These are phyloP conservation scores for Apiospora malaysiana DNA, from an alignment of 2,329 filamentous ascomycete genomes.

Conservation along the genomic window DNA sequence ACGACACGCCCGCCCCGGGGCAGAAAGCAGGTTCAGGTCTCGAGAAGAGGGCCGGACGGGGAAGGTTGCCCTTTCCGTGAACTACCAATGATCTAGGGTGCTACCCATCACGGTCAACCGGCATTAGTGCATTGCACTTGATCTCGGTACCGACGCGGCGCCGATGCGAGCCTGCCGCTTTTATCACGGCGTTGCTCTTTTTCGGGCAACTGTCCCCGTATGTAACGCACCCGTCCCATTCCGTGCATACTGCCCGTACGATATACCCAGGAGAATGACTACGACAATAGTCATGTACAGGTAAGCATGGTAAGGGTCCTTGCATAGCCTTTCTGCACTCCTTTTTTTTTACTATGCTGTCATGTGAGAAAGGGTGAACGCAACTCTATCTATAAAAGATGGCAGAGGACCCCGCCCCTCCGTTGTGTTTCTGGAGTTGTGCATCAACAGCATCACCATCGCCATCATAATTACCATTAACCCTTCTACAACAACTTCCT, in stretches of 20 bases:
- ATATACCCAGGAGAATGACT: too few species aligned
- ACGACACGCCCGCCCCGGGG: neutral
- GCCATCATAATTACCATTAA: too few species aligned
- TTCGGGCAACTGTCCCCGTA: too few species aligned
- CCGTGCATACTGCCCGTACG: too few species aligned
- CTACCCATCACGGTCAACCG: neutral
- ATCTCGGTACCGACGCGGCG: too few species aligned
- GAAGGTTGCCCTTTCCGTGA: neutral
- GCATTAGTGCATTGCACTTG: neutral
- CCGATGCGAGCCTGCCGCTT: too few species aligned
- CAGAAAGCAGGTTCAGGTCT: neutral
- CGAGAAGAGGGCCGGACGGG: neutral
- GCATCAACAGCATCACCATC: neutral
- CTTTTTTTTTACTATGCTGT: too few species aligned
- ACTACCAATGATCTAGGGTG: neutral
- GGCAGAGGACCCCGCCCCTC: neutral
- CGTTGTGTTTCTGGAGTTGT: neutral
- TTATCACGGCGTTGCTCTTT: too few species aligned
- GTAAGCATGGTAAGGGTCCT: too few species aligned
- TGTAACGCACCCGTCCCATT: too few species aligned
- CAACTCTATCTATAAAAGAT: neutral
- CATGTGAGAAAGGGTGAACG: neutral
- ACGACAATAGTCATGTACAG: neutral
- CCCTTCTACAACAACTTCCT: neutral
- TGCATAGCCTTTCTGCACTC: too few species aligned